Evolutionary conservation across 805 yeast species (phyloP).

Genomic region (Sungouiozyma ichnusensis): DNA sequence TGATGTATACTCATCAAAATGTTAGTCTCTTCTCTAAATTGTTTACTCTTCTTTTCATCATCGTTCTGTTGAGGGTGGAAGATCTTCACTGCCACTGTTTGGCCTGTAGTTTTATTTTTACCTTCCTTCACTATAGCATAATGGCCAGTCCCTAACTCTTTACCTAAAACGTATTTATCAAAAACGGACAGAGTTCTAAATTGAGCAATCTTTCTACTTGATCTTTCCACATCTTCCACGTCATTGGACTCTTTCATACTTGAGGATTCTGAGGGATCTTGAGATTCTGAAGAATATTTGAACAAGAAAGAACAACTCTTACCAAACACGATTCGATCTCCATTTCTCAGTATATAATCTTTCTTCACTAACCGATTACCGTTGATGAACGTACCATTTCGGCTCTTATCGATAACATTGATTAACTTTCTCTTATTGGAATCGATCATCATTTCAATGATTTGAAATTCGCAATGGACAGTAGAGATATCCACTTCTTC

Average conservation of each 20-base stretch:
- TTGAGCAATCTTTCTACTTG: neutral
- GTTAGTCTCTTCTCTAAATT: constrained; percentile 55
- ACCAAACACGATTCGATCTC: constrained; percentile 53
- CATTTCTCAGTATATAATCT: constrained; percentile 43
- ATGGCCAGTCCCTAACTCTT: constrained; percentile 64
- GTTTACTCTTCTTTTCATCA: constrained; percentile 31
- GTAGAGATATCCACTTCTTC: constrained; percentile 56
- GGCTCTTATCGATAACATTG: constrained; percentile 41
- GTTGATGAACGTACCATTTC: constrained; percentile 62
- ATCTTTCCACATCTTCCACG: constrained; percentile 1
- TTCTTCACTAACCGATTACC: constrained; percentile 41
- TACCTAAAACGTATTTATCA: constrained; percentile 42
- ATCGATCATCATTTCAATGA: constrained; percentile 31
- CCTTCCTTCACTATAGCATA: constrained; percentile 76
- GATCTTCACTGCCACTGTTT: constrained; percentile 61
- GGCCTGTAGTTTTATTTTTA: constrained; percentile 44
- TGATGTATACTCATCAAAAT: constrained; percentile 57
- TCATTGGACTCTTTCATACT: neutral
- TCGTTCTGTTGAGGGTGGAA: constrained; percentile 47
- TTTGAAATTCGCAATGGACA: constrained; percentile 45
- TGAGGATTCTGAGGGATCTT: neutral
- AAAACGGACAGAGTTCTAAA: constrained; percentile 35
- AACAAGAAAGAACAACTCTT: constrained; percentile 43
- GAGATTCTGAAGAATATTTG: constrained; percentile 27
- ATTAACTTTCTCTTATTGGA: constrained; percentile 30